Evolutionary conservation across 2,329 filamentous ascomycete genomes (phyloP).

Genomic region (Penicillium rolfsii): DNA sequence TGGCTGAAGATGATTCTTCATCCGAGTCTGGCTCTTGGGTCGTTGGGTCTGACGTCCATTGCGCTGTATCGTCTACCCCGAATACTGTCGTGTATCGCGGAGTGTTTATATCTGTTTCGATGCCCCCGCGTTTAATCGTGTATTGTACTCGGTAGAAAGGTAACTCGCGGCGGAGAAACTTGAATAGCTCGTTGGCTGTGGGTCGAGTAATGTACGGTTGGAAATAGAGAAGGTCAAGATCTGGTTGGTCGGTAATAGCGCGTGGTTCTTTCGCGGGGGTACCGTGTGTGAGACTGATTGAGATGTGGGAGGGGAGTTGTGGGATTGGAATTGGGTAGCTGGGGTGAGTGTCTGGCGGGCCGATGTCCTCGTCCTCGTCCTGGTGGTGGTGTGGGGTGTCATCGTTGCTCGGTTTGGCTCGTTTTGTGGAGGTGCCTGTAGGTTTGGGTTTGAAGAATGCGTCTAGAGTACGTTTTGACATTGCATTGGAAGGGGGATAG

Average conservation of each 20-base stretch:
- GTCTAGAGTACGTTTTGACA: conserved; percentile 67
- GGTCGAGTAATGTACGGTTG: conserved; percentile 68
- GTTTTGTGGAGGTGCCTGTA: conserved; percentile 46
- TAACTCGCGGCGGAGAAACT: conserved; percentile 70
- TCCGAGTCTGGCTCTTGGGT: too few relatives aligned
- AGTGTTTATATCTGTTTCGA: conserved; percentile 65
- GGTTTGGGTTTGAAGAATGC: conserved; percentile 65
- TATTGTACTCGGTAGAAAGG: conserved; percentile 79
- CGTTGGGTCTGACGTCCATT: conserved; percentile 48
- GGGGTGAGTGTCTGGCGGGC: conserved; percentile 46
- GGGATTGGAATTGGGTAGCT: conserved; percentile 59
- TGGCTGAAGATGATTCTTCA: neutral
- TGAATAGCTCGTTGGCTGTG: conserved; percentile 64
- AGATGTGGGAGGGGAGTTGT: conserved; percentile 50
- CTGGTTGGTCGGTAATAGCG: conserved; percentile 66
- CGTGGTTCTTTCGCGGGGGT: conserved; percentile 58
- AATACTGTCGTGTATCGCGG: conserved; percentile 66
- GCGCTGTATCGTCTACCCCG: conserved; percentile 65
- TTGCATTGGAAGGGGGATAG: conserved; percentile 14
- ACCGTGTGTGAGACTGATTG: conserved; percentile 25
- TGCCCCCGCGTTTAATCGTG: conserved; percentile 67
- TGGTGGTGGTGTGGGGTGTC: neutral
- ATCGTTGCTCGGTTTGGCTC: conserved; percentile 32
- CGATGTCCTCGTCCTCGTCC: neutral
- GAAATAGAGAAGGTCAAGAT: conserved; percentile 76